phyloP scores from a whole-genome alignment of 2,329 filamentous ascomycete species.

The Magnaporthales sp. region DNA sequence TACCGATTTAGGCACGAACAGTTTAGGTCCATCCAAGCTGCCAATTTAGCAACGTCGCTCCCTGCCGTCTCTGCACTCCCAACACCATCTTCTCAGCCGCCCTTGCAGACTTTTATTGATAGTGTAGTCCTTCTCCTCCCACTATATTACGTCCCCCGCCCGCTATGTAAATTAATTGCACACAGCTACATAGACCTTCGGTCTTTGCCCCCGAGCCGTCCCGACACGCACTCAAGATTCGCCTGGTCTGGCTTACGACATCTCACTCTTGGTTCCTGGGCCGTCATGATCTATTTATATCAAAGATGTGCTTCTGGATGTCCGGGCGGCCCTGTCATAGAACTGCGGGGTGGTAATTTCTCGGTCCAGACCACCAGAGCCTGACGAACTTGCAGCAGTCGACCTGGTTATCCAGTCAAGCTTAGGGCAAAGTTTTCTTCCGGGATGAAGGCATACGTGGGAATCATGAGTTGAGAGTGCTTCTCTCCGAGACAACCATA shows the following conservation, averaged over 20 bases:
- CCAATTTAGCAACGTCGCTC: not conserved
- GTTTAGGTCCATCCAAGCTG: not conserved
- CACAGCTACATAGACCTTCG: not conserved
- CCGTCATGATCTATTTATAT: not conserved
- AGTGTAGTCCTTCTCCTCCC: not conserved
- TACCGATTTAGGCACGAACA: not conserved
- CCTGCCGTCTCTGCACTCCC: not conserved
- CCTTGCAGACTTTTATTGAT: not conserved
- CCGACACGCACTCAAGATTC: not conserved
- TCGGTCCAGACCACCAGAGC: not conserved
- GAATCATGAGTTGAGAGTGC: too few species aligned
- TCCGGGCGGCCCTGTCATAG: too few species aligned
- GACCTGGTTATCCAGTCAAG: not conserved
- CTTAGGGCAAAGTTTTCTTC: not conserved
- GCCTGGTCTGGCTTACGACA: not conserved
- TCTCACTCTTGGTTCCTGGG: not conserved
- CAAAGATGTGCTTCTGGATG: not conserved
- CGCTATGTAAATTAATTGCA: not conserved
- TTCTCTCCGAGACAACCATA: not conserved
- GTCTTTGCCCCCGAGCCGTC: too few species aligned
- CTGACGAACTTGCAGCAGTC: not conserved
- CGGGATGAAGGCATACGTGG: too few species aligned
- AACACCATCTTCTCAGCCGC: not conserved
- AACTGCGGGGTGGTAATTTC: not conserved
- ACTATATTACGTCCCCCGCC: too few species aligned